Conservation (phyloP, 2,329 filamentous ascomycete genomes). For the Sporothrix inflata region DNA sequence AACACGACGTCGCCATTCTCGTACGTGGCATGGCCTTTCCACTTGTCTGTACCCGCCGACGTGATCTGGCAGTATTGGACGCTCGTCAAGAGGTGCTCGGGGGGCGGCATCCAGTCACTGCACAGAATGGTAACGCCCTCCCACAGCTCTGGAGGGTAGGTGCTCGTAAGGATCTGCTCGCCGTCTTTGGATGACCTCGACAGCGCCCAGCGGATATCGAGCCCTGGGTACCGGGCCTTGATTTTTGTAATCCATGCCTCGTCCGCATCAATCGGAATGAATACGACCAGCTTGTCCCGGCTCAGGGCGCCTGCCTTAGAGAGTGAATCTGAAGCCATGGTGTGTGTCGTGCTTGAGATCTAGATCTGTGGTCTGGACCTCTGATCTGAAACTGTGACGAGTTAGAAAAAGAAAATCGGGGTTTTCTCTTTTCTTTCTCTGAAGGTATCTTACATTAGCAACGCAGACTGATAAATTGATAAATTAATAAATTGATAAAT, state of each 20-base stretch:
- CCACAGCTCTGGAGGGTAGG: background rate
- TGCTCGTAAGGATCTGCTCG: background rate
- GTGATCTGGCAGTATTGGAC: background rate
- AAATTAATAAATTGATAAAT: background rate
- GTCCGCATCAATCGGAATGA: background rate
- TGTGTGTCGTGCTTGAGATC: background rate
- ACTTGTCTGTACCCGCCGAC: background rate
- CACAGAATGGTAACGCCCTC: background rate
- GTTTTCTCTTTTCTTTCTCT: no score
- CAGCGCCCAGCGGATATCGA: background rate
- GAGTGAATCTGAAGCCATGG: background rate
- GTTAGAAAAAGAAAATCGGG: no score
- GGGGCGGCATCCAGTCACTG: background rate
- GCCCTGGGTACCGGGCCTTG: background rate
- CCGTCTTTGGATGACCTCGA: background rate
- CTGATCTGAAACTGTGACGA: no score
- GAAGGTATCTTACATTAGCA: no score
- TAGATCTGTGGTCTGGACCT: no score
- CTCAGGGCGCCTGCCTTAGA: background rate
- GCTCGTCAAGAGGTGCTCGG: background rate
- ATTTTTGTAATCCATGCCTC: background rate
- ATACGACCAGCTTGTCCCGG: background rate
- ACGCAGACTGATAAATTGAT: no score
- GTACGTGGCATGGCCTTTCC: background rate
- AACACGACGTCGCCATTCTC: background rate